Percentiles rank a stretch among this genome's conserved stretches.
Evolutionary conservation across 2,329 filamentous ascomycete species (phyloP).

Genomic region (Neofusicoccum sp.): DNA sequence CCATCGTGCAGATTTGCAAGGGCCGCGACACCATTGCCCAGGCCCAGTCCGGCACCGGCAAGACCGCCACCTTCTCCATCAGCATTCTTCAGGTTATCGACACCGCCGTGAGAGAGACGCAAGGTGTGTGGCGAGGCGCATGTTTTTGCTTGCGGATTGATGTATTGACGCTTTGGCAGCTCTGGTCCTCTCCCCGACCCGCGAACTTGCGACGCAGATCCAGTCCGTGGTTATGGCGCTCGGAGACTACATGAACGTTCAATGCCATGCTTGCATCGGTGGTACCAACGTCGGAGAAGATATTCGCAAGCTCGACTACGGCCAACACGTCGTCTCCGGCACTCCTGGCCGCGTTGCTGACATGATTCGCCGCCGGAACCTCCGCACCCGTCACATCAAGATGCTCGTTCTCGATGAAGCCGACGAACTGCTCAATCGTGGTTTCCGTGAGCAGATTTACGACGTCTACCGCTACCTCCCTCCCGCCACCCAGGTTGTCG

Average conservation of each 20-base stretch:
- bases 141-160: neutral
- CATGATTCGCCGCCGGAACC: slow-evolving; percentile 73
- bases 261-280: slow-evolving; percentile 97
- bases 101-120: slow-evolving; percentile 85
- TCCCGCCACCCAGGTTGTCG: slow-evolving; percentile 95
- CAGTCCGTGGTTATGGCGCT: slow-evolving; percentile 99
- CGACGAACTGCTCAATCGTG: slow-evolving; percentile 81
- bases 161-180: slow-evolving; percentile 48
- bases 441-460: slow-evolving; percentile 98
- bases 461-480: slow-evolving; percentile 97
- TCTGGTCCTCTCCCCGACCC: slow-evolving; percentile 90
- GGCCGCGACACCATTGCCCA: slow-evolving; percentile 98
- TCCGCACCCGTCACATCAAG: slow-evolving; percentile 73
- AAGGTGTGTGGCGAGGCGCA: slow-evolving; percentile 47
- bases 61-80: slow-evolving; percentile 95
- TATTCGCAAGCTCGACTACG: slow-evolving; percentile 95
- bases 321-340: slow-evolving; percentile 95
- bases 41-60: slow-evolving; percentile 94
- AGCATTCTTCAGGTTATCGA: slow-evolving; percentile 96
- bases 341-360: slow-evolving; percentile 94
- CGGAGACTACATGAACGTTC: slow-evolving; percentile 99
- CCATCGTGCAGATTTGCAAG: slow-evolving; percentile 98
- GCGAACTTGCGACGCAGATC: slow-evolving; percentile 96
- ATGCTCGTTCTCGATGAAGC: slow-evolving; percentile 76
- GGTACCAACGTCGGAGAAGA: slow-evolving; percentile 98